Conservation (phyloP, 2,329 filamentous ascomycete species). For the Herpotrichia juniperi region DNA sequence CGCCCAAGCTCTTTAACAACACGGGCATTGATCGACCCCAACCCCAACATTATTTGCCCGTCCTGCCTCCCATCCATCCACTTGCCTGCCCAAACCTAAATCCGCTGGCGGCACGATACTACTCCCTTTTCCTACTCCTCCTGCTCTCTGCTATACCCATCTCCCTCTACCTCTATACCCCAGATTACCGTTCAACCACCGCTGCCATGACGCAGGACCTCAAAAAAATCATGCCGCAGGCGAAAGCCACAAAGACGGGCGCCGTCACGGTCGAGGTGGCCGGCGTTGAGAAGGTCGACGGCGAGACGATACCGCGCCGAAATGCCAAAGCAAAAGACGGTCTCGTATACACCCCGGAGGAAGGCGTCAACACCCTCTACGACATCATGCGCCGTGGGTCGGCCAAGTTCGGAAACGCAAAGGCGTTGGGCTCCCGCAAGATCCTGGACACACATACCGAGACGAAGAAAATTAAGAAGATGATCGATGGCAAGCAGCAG, state of each 20-base stretch:
- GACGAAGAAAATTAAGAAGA: conserved; percentile 88
- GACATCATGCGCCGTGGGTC: conserved; percentile 77
- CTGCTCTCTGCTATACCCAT: conserved; percentile 26
- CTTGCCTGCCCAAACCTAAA: conserved; percentile 13
- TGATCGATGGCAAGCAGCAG: conserved; percentile 77
- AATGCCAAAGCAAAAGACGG: conserved; percentile 74
- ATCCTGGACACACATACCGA: conserved; percentile 81
- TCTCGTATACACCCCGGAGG: conserved; percentile 68
- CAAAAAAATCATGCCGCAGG: conserved; percentile 56
- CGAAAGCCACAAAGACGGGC: conserved; percentile 63
- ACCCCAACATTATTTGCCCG: background rate
- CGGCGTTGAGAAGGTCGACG: conserved; percentile 70
- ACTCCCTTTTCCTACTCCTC: conserved; percentile 17
- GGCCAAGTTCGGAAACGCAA: conserved; percentile 59
- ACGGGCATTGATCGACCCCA: background rate
- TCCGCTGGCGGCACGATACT: conserved; percentile 29
- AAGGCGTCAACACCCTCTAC: conserved; percentile 77
- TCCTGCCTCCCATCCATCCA: conserved; percentile 10
- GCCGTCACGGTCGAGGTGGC: conserved; percentile 78
- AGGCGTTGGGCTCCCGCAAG: conserved; percentile 68
- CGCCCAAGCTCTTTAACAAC: background rate
- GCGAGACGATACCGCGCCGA: conserved; percentile 84
- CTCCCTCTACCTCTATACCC: conserved; percentile 16
- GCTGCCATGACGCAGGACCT: conserved; percentile 48
- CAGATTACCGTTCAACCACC: conserved; percentile 12